These are phyloP conservation scores for Triangularia setosa DNA, from an alignment of 2,329 filamentous ascomycete species.

Conservation along the genomic window DNA sequence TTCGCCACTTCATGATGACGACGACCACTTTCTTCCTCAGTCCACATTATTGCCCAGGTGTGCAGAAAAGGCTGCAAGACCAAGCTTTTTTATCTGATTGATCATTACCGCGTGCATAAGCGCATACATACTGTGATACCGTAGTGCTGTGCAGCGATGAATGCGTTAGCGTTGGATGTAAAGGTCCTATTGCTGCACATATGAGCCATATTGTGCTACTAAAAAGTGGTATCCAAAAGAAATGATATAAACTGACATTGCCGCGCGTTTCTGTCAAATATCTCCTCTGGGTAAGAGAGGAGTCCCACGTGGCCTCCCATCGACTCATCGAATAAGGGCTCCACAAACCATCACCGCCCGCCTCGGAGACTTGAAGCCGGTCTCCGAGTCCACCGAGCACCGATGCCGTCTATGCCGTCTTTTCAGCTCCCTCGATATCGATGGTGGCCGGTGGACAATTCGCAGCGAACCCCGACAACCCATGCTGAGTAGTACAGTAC, in stretches of 20 bases:
- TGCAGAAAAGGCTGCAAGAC: neutral
- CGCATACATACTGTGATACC: neutral
- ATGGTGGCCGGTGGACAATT: neutral
- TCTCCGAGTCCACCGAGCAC: constrained; percentile 7
- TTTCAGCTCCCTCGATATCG: neutral
- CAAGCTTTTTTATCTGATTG: neutral
- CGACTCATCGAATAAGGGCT: neutral
- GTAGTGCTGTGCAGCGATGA: neutral
- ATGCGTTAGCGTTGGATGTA: neutral
- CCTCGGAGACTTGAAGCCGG: neutral
- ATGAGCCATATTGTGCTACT: neutral
- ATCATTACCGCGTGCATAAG: neutral
- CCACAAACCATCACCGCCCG: neutral
- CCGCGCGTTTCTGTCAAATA: neutral
- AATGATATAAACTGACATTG: neutral
- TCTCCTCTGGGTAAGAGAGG: neutral
- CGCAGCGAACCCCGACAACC: neutral
- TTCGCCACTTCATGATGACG: neutral
- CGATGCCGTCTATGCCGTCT: neutral
- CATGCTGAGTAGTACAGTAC: neutral
- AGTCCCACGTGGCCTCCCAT: neutral
- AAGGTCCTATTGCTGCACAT: neutral
- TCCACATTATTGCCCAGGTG: neutral
- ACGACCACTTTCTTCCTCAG: neutral
- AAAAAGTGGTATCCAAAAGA: neutral